Conservation (phyloP, 768 basidiomycete genomes). For the Serendipita sp. region DNA sequence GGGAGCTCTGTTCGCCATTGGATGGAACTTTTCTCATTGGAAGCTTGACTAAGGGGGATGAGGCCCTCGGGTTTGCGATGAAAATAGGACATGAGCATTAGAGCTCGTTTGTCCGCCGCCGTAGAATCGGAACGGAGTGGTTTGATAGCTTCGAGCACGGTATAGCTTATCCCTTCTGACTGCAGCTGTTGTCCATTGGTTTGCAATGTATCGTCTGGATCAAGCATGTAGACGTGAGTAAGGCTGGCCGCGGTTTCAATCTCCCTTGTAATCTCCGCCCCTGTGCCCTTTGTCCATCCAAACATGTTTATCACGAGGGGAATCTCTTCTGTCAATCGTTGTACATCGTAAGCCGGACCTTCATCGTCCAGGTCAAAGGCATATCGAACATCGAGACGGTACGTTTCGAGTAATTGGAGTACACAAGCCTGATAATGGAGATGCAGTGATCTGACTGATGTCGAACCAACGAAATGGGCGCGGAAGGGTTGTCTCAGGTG, state of each 20-base stretch:
- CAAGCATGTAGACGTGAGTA: conserved; percentile 35
- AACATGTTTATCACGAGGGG: conserved; percentile 91
- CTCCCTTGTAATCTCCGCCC: conserved; percentile 54
- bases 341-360: neutral
- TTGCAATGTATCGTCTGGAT: neutral
- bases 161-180: neutral
- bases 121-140: neutral
- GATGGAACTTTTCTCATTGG: too few relatives aligned
- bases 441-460: conserved; percentile 63
- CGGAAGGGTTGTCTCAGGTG: conserved; percentile 55
- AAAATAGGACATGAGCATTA: conserved; percentile 65
- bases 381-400: conserved; percentile 51
- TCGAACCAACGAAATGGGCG: conserved; percentile 70
- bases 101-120: conserved; percentile 46
- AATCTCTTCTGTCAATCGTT: conserved; percentile 20
- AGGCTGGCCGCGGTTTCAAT: conserved; percentile 55
- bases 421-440: conserved; percentile 58
- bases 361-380: conserved; percentile 21
- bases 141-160: neutral
- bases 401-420: conserved; percentile 46
- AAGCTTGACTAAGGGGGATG: conserved; percentile 7
- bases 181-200: neutral
- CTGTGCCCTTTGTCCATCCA: conserved; percentile 93
- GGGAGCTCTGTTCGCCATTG: conserved; percentile 56
- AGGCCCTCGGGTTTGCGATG: conserved; percentile 22